Evolutionary conservation across 2,329 filamentous ascomycete species (phyloP).

Genomic region (Ceratocystis albifundus): DNA sequence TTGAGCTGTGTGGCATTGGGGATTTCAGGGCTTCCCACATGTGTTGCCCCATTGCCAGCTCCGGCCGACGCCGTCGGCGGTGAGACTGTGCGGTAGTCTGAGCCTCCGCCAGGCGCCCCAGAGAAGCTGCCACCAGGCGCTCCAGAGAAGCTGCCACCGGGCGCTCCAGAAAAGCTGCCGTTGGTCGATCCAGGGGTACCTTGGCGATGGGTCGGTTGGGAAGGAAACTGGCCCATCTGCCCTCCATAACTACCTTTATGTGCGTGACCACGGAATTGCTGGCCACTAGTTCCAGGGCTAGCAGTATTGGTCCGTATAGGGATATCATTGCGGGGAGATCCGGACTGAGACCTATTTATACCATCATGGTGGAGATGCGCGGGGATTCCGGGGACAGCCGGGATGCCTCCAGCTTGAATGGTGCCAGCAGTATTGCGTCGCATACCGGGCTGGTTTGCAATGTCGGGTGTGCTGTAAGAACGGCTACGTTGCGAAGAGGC

Average conservation of each 20-base stretch:
- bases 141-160: conserved; percentile 26
- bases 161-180: conserved; percentile 31
- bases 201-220: conserved; percentile 42
- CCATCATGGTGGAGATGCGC: conserved; percentile 52
- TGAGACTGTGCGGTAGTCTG: conserved; percentile 36
- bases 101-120: conserved; percentile 22
- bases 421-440: conserved; percentile 37
- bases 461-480: conserved; percentile 92
- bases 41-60: conserved; percentile 4
- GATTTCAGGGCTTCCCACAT: conserved; percentile 39
- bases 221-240: conserved; percentile 46
- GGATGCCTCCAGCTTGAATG: conserved; percentile 48
- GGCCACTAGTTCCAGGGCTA: conserved; percentile 56
- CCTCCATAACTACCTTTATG: conserved; percentile 39
- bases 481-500: conserved; percentile 67
- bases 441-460: conserved; percentile 54
- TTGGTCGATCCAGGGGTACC: conserved; percentile 34
- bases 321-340: conserved; percentile 60
- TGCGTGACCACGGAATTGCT: conserved; percentile 39
- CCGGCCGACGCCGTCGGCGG: conserved; percentile 31
- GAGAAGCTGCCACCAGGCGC: conserved; percentile 32
- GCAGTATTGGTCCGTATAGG: conserved; percentile 59
- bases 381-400: conserved; percentile 65
- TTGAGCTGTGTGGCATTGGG: conserved; percentile 66
- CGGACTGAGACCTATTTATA: conserved; percentile 69